Base-by-base conservation (phyloP, 139 green algal genomes). In the Edaphochlamys debaryana region DNA sequence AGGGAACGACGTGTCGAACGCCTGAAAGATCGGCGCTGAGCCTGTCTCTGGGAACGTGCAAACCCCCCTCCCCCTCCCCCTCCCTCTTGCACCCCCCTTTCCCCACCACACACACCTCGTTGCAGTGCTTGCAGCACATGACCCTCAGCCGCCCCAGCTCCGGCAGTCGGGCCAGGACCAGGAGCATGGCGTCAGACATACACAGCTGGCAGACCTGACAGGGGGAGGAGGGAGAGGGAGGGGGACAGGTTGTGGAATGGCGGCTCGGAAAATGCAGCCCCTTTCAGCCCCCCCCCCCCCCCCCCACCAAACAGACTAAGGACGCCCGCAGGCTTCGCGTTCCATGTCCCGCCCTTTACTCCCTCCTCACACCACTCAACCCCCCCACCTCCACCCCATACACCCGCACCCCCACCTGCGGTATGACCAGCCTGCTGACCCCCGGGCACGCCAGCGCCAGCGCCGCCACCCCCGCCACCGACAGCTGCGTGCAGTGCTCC, bases 401-500 rank as follows among this genome's bases (percentile, higher is more conserved):
- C n/a, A n/a, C n/a, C n/a, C n/a, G n/a, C n/a, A n/a, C 19, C 17
- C 79, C 13, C 63, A 87, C 82, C 64, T 79, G 70, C 48, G 82
- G 82, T 32, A 87, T 69, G 27, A 72, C 37, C 48, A 87, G 29
- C 56, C 19, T 41, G 41, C 36, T 72, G 30, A 87, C 54, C 0
- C 54, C 30, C 0, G 82, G 73, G 52, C 73, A 84, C 0, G 82
- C 74, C 37, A 87, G 74, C 66, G 66, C 66, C 48, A 87, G 64
- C 32, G 82, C 82, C 40, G 82, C 73, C 71, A 83, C 27, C 3
- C 82, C 82, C 52, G 82, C 73, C 64, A 87, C 82, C 29, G 50
- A 58, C 25, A 87, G 82, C 74, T 84, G 73, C 25, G 73, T 79
- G 74, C 66, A 79, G 69, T 74, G 73, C 82, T 87, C 82, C 73